Base-by-base conservation (phyloP, 352 stramenopile species). In the Pythium volutum region DNA sequence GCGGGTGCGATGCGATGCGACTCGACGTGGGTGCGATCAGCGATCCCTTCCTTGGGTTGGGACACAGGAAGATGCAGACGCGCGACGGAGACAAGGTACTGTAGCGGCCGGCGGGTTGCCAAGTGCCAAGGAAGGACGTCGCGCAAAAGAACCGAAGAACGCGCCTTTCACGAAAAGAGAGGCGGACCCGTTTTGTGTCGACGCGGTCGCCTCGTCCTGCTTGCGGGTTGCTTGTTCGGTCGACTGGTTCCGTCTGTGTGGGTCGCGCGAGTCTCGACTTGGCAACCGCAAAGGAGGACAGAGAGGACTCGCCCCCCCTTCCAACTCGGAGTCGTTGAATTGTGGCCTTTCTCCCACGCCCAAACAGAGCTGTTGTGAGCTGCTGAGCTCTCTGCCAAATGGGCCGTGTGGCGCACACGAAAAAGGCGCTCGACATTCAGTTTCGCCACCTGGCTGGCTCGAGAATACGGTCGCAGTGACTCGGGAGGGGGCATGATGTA, bases 311-410 rank as follows among this genome's bases (percentile, higher is more conserved):
- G n/a, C n/a, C n/a, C n/a, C n/a, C n/a, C n/a, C n/a, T n/a, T n/a
- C n/a, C n/a, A n/a, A 54, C 26, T 42, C 20, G 22, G n/a, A 51
- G 45, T 31, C 5, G 45, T 11, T 34, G 26, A 26, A 8, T 20
- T 3, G 18, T 27, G 51, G 14, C 34, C 51, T 34, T 34, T 60
- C 42, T 50, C 7, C 27, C 11, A n/a, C 12, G 36, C 4, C 27
- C 12, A 25, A n/a, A n/a, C 15, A 16, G 39, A 63, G 36, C 55
- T 63, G 18, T 36, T 63, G 55, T 18, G n/a, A 10, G 16, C 4
- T 36, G 52, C 51, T 51, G 53, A 60, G 53, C 55, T 62, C 55
- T 62, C 55, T 62, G 55, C 55, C 55, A 62, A 62, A 34, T 62
- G 55, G 55, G 39, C 25, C 9, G 20, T 22, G 34, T 12, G 25